These are phyloP conservation scores for Pseudocercospora pini-densiflorae DNA, from an alignment of 2,329 filamentous ascomycete species.

Conservation along the genomic window DNA sequence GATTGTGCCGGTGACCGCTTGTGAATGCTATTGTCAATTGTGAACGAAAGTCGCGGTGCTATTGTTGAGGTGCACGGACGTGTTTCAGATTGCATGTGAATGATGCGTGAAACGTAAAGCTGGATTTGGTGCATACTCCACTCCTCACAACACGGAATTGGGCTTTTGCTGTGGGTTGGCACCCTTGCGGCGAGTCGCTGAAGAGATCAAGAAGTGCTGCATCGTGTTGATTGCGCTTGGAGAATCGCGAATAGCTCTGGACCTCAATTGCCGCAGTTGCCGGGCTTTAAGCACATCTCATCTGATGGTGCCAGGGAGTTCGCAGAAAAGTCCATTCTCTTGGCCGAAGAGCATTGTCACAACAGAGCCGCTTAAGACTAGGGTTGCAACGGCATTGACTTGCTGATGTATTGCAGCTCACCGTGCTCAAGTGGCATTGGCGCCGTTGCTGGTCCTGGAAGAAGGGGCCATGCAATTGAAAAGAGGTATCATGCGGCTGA, in stretches of 20 bases:
- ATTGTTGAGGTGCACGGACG: slow-evolving; percentile 3
- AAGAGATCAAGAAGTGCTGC: not conserved
- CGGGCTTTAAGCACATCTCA: not conserved
- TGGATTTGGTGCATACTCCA: not conserved
- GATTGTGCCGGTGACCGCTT: not conserved
- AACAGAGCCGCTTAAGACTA: not conserved
- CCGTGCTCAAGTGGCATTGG: not conserved
- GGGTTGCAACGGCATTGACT: not conserved
- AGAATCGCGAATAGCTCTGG: too few species aligned
- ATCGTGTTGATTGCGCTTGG: not conserved
- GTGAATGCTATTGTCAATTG: not conserved
- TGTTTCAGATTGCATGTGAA: slow-evolving; percentile 7
- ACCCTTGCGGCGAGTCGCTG: not conserved
- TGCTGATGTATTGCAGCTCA: not conserved
- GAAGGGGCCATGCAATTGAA: not conserved
- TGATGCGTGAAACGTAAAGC: not conserved
- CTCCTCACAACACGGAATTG: not conserved
- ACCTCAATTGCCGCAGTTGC: too few species aligned
- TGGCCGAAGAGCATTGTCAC: not conserved
- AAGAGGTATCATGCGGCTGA: not conserved
- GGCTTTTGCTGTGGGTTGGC: not conserved
- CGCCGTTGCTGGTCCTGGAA: not conserved
- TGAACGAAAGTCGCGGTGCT: not conserved
- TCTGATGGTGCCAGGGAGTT: not conserved
- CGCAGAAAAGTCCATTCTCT: not conserved